Conservation (phyloP, 1,284 basidiomycete species). For the Polyporus tsugae region DNA sequence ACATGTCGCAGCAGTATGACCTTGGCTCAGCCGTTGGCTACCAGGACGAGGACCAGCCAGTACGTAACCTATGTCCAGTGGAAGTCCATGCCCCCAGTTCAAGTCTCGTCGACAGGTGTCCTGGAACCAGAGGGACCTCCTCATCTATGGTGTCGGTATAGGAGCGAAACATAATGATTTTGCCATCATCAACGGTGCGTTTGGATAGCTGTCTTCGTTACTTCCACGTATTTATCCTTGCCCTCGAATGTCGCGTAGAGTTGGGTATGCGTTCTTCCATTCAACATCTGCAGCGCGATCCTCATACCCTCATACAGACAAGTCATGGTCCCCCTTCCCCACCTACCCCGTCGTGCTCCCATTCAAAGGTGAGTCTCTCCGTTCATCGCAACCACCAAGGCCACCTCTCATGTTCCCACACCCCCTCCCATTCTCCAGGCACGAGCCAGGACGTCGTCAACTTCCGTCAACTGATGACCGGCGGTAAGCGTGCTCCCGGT, state of each 20-base stretch:
- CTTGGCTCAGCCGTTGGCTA: conserved; percentile 43
- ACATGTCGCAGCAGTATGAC: conserved; percentile 40
- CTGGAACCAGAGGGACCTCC: conserved; percentile 76
- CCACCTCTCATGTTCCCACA: not conserved
- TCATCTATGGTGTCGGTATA: conserved; percentile 73
- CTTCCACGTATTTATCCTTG: not conserved
- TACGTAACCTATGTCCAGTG: conserved; percentile 22
- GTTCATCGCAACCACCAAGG: not conserved
- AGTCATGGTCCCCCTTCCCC: conserved; percentile 59
- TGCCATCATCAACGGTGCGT: conserved; percentile 67
- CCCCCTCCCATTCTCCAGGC: conserved; percentile 41
- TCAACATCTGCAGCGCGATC: not conserved
- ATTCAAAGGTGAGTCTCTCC: conserved; percentile 59
- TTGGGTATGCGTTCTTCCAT: conserved; percentile 33
- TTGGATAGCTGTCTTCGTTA: no score
- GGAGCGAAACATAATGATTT: conserved; percentile 75
- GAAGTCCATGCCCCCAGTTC: not conserved
- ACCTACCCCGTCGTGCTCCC: conserved; percentile 62
- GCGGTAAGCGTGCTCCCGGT: conserved; percentile 57
- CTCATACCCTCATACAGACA: conserved; percentile 44
- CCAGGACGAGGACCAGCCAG: conserved; percentile 40
- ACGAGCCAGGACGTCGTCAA: conserved; percentile 69
- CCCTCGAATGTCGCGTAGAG: conserved; percentile 36
- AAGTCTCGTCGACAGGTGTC: not conserved
- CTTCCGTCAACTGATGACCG: conserved; percentile 62